These are phyloP conservation scores for Chlamydomonas reinhardtii DNA, from an alignment of 163 green algal genomes.

Conservation along the genomic window DNA sequence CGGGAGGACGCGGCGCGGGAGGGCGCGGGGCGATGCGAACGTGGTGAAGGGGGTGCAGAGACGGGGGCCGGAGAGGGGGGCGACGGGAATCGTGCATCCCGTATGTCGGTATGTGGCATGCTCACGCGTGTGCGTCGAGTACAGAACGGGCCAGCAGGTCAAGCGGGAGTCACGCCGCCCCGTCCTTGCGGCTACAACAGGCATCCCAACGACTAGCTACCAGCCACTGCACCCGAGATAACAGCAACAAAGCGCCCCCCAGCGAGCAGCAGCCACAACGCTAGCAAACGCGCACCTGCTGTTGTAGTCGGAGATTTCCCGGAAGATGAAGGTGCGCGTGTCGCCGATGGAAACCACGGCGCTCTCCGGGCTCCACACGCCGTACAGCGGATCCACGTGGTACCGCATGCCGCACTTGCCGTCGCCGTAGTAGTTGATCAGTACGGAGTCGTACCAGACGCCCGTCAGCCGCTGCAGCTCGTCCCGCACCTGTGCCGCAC, in stretches of 20 bases:
- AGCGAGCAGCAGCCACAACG: too few relatives aligned
- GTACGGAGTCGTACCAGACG: constrained; percentile 55
- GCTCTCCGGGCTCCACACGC: constrained; percentile 52
- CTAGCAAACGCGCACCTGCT: neutral
- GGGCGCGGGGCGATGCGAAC: neutral
- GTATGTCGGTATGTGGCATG: too few relatives aligned
- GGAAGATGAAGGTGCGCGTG: constrained; percentile 64
- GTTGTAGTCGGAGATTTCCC: constrained; percentile 39
- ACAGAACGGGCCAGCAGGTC: too few relatives aligned
- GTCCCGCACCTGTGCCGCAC: constrained; percentile 58
- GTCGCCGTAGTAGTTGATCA: constrained; percentile 70
- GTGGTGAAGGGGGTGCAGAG: too few relatives aligned
- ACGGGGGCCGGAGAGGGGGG: too few relatives aligned
- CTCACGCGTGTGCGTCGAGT: too few relatives aligned
- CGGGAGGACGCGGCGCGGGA: neutral
- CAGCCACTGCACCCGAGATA: too few relatives aligned
- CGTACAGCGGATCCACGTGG: neutral
- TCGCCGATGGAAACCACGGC: constrained; percentile 63
- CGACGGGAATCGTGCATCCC: too few relatives aligned
- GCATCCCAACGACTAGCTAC: too few relatives aligned
- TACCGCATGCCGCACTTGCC: constrained; percentile 65
- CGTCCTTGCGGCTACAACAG: too few relatives aligned
- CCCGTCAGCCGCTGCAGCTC: constrained; percentile 32
- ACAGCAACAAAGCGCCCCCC: too few relatives aligned
- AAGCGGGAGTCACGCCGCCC: too few relatives aligned